Evolutionary conservation across 2,329 filamentous ascomycete genomes (phyloP).

Genomic region (Cryphonectria radicalis): DNA sequence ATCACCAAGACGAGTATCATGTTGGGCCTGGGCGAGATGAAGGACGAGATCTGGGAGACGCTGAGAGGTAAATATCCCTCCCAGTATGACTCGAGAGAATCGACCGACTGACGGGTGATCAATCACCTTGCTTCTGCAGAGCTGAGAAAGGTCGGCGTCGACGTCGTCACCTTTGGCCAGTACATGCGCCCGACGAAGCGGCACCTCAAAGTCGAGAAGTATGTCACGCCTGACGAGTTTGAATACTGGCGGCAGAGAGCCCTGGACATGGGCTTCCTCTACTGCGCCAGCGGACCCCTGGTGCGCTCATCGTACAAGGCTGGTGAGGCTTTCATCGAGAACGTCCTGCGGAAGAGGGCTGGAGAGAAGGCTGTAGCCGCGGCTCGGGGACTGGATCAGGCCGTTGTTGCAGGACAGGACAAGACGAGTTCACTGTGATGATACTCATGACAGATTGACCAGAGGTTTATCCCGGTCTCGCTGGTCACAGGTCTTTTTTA

Average conservation of each 20-base stretch:
- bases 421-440: slow-evolving; percentile 23
- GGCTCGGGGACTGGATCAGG: slow-evolving; percentile 42
- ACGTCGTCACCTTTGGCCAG: slow-evolving; percentile 98
- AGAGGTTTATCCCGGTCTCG: background rate
- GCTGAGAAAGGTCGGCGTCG: slow-evolving; percentile 78
- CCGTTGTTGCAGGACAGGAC: slow-evolving; percentile 42
- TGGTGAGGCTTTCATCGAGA: slow-evolving; percentile 98
- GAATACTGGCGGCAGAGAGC: slow-evolving; percentile 90
- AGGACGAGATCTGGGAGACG: slow-evolving; percentile 81
- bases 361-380: slow-evolving; percentile 45
- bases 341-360: slow-evolving; percentile 85
- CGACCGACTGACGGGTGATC: background rate
- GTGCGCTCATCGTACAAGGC: slow-evolving; percentile 97
- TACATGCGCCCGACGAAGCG: slow-evolving; percentile 99
- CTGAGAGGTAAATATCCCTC: slow-evolving; percentile 60
- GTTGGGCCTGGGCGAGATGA: slow-evolving; percentile 91
- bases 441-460: background rate
- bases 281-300: slow-evolving; percentile 90
- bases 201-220: slow-evolving; percentile 95
- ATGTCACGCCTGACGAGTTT: slow-evolving; percentile 89
- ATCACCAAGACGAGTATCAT: slow-evolving; percentile 99
- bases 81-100: background rate
- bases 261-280: slow-evolving; percentile 93
- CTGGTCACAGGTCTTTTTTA: background rate
- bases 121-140: slow-evolving; percentile 49